Evolutionary conservation across 148 eudicot species (phyloP).

Genomic region (Fagopyrum esculentum): DNA sequence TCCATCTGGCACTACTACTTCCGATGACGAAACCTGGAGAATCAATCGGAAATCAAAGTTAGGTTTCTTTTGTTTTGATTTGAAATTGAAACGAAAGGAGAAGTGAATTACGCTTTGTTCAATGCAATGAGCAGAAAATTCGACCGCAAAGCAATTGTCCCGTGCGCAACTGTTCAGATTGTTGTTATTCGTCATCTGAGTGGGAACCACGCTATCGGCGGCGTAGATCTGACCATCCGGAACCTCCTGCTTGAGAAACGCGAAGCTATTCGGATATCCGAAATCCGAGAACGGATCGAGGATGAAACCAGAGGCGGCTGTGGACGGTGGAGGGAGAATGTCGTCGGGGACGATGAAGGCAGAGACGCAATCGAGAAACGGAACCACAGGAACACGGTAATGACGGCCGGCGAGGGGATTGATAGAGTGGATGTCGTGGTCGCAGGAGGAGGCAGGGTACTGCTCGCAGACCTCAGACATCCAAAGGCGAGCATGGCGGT

Average conservation of each 20-base stretch:
- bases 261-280: conserved; percentile 22
- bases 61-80: neutral
- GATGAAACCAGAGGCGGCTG: conserved; percentile 15
- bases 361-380: too few relatives aligned
- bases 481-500: conserved; percentile 63
- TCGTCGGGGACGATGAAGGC: conserved; percentile 13
- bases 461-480: conserved; percentile 83
- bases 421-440: conserved; percentile 71
- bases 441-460: conserved; percentile 63
- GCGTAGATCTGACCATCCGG: neutral
- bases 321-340: conserved; percentile 10
- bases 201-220: conserved; percentile 68
- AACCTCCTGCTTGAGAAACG: conserved; percentile 3
- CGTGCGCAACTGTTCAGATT: neutral
- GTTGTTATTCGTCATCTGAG: conserved; percentile 27
- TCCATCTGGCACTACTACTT: conserved; percentile 81
- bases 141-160: conserved; percentile 49
- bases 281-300: conserved; percentile 42
- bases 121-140: conserved; percentile 38
- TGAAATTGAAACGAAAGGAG: neutral
- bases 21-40: conserved; percentile 74
- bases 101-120: conserved; percentile 39
- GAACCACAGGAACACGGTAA: too few relatives aligned
- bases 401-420: conserved; percentile 73
- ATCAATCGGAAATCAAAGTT: neutral